Evolutionary conservation across 2,329 filamentous ascomycete genomes (phyloP).

Genomic region (Neofusicoccum sp.): DNA sequence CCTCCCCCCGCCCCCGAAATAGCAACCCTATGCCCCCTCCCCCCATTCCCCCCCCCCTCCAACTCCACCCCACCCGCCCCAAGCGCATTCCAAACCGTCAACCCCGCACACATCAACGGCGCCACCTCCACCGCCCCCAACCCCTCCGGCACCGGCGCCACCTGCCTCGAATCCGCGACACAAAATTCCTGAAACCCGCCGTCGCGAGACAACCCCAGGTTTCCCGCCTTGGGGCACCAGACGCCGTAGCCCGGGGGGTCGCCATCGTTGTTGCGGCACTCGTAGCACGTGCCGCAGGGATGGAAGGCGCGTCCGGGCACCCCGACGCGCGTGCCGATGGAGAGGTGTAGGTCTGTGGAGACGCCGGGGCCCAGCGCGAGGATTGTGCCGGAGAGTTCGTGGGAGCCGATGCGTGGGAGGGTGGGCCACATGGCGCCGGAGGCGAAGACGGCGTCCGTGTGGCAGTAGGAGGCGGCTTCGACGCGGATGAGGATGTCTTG

Average conservation of each 20-base stretch:
- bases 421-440: neutral
- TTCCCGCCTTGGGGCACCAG: neutral
- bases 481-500: neutral
- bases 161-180: neutral
- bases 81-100: slow-evolving; percentile 44
- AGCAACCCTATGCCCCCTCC: neutral
- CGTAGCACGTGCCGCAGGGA: neutral
- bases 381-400: neutral
- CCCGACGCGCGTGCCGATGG: neutral
- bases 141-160: neutral
- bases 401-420: neutral
- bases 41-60: slow-evolving; percentile 52
- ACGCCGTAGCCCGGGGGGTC: neutral
- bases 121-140: slow-evolving; percentile 39
- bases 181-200: neutral
- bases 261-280: neutral
- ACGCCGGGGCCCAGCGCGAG: neutral
- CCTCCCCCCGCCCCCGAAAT: neutral
- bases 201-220: neutral
- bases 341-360: neutral
- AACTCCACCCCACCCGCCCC: slow-evolving; percentile 35
- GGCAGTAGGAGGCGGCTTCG: neutral
- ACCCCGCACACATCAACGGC: slow-evolving; percentile 42
- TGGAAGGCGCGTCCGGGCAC: neutral
- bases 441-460: neutral